Conservation (phyloP, 2,329 filamentous ascomycete species). For the Delphinella strobiligena region DNA sequence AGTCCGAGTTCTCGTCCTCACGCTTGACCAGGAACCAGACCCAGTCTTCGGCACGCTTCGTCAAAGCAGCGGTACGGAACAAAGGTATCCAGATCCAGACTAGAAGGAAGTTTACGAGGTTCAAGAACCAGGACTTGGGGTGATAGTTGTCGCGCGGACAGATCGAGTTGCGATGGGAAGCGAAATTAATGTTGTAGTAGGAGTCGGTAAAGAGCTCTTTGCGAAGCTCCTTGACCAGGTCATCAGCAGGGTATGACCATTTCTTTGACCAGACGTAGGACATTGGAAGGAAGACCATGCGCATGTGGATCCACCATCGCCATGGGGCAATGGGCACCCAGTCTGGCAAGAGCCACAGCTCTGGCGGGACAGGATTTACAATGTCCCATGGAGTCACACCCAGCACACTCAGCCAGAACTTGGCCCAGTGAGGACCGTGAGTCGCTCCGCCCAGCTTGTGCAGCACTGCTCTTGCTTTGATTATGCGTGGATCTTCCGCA, state of each 20-base stretch:
- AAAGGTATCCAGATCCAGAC: constrained; percentile 72
- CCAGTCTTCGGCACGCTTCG: constrained; percentile 65
- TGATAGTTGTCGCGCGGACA: constrained; percentile 76
- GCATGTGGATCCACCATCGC: constrained; percentile 98
- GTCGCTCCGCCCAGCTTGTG: constrained; percentile 78
- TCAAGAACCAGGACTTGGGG: constrained; percentile 77
- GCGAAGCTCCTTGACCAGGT: constrained; percentile 56
- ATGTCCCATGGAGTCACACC: constrained; percentile 81
- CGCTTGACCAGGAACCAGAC: constrained; percentile 72
- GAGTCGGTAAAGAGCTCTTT: constrained; percentile 74
- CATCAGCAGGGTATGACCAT: constrained; percentile 57
- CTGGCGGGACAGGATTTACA: constrained; percentile 86
- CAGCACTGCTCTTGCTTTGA: constrained; percentile 69
- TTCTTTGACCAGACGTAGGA: constrained; percentile 75
- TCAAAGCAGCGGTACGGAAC: constrained; percentile 54
- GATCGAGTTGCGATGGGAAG: constrained; percentile 69
- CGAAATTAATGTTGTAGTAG: constrained; percentile 68
- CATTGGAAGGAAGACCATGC: constrained; percentile 93
- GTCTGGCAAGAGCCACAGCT: constrained; percentile 57
- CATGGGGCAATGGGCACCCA: constrained; percentile 44
- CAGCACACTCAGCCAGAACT: constrained; percentile 83
- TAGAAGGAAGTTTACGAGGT: constrained; percentile 64
- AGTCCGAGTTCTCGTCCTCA: constrained; percentile 90
- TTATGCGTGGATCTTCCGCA: constrained; percentile 72
- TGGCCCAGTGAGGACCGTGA: constrained; percentile 86